Evolutionary conservation across 2,329 filamentous ascomycete species (phyloP), one percentile per base, ranked within the genome.

Genomic region (Monosporascus sp.): DNA sequence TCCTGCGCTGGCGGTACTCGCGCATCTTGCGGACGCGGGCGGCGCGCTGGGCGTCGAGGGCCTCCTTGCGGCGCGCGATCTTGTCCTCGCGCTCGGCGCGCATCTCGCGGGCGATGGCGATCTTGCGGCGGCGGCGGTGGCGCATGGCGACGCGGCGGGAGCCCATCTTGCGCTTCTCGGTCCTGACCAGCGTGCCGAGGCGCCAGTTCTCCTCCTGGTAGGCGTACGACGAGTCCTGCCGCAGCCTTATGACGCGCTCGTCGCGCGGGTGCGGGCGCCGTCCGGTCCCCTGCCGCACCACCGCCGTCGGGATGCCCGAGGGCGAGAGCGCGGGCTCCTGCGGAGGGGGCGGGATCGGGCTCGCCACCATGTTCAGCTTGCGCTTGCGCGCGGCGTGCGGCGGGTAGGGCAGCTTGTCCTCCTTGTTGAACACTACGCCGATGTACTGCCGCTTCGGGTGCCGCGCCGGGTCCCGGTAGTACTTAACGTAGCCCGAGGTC

Each of bases 391-490:
- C 83, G 4, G 87, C 87, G 67, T 93, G 87, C 25, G 72, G 74
- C 1, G 89, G 86, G 66, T 88, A 85, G 0, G 94, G 94, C 2
- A 99, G 82, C 35, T 78, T 83, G 64, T 95, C 89, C 17, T 85
- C 77, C 67, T 90, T 90, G 69, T 92, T 81, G 71, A 96, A 92
- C 36, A 89, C 88, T 20, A 99, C 88, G 57, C 94, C 94, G 65
- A 99, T 99, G 77, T 92, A 99, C 71, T 96, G 90, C 56, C 92
- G 83, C 61, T 90, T 88, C 1, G 92, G 89, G 71, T 97, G 90
- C 54, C 78, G 81, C 35, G 80, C 72, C 0, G 92, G 91, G 68
- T 99, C 93, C 67, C 87, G 85, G 79, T 99, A 99, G 81, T 96
- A 99, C 64, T 94, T 91, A 56, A 99, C 94, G 72, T 95, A 99